Evolutionary conservation across 345 rosid species (phyloP), one percentile per base, ranked within the genome.

Genomic region (Dipteronia sinensis): DNA sequence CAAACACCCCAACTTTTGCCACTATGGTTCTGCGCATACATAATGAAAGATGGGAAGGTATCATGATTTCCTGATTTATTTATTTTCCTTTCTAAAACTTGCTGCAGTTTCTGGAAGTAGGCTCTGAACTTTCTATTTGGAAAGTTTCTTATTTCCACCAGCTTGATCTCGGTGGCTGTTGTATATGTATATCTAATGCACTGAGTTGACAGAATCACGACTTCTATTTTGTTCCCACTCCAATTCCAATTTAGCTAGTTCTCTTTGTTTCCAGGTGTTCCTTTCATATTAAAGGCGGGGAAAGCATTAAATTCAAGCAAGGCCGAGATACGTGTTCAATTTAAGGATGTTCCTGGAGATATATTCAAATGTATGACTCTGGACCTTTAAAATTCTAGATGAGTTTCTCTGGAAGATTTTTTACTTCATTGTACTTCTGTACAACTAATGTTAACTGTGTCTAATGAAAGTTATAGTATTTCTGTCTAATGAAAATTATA

Each of bases 31-130:
- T 96, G 61, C 94, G 87, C 58, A 92, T 96, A 67, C 91, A 96
- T 81, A 96, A 96, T 69, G 98, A 94, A 89, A 89, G 99, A 90
- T 96, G 99, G 99, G 99, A 96, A 89, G 99, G 99, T 96, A 83
- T 40, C 76, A 12, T 62, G 22, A 11, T 15, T 65, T 34, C 53
- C 51, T 68, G 64, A 22, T 82, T 77, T 73, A 74, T 71, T 66
- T 25, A 15, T 16, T 73, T 23, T 61, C n/a, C 68, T 70, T 47
- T 49, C 11, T 22, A 51, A 31, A 42, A 58, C 11, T 2, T 13
- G 8, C 61, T 68, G 16, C 10, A 44, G 55, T 58, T 17, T 20
- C 11, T 12, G n/a, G 22, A 65, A 61, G 65, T 7, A 17, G 27
- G 42, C 11, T 80, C 73, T 65, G 55, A 73, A 71, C 38, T 65